Conservation (phyloP, 352 stramenopile genomes). For the Phytophthora ohioensis region DNA sequence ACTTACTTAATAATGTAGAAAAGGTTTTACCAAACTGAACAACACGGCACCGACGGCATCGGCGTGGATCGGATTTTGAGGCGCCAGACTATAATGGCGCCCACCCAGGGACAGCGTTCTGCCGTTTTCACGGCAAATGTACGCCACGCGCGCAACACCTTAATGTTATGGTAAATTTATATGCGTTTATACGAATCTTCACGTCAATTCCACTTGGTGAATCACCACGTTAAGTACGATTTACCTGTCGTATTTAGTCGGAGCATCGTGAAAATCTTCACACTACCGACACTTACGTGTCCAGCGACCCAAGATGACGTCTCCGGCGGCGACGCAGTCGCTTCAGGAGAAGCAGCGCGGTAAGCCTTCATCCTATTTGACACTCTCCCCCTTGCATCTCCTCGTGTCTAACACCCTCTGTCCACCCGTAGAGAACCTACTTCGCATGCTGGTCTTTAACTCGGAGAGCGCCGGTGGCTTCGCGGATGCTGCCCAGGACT, state of each 20-base stretch:
- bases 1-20: constrained; percentile 2
- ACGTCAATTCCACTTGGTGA: no score
- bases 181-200: neutral
- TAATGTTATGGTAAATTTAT: constrained; percentile 30
- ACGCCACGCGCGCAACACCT: neutral
- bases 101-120: neutral
- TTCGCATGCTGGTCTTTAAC: constrained; percentile 90
- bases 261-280: constrained; percentile 4
- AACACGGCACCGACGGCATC: neutral
- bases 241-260: constrained; percentile 19
- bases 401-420: neutral
- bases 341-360: constrained; percentile 89
- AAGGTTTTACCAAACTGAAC: neutral
- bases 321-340: constrained; percentile 47
- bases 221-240: constrained; percentile 9
- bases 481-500: constrained; percentile 48
- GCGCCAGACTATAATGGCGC: constrained; percentile 26
- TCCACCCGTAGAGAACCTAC: constrained; percentile 63
- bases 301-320: constrained; percentile 43
- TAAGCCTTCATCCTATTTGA: constrained; percentile 19
- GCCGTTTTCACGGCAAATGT: neutral
- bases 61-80: constrained; percentile 7
- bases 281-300: constrained; percentile 18
- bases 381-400: neutral
- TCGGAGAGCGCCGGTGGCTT: constrained; percentile 56